Conservation (phyloP, 2,329 filamentous ascomycete species). For the Colletotrichum euphorbiae region DNA sequence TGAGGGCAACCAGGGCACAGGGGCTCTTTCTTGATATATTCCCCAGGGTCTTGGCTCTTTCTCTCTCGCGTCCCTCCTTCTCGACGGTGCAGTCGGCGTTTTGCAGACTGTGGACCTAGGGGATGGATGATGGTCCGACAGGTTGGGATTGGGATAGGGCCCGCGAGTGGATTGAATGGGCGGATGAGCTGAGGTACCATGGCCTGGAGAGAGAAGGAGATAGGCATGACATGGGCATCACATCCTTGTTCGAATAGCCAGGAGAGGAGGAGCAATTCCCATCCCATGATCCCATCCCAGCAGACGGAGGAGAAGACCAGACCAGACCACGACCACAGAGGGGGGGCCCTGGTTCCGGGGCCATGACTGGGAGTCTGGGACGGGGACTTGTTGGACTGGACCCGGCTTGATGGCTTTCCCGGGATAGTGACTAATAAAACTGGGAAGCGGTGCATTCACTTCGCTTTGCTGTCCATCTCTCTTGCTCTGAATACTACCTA, state of each 20-base stretch:
- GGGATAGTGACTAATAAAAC: neutral
- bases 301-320: neutral
- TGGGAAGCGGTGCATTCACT: neutral
- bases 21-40: constrained; percentile 39
- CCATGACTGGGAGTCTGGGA: neutral
- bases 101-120: constrained; percentile 29
- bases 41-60: constrained; percentile 31
- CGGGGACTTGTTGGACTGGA: constrained; percentile 2
- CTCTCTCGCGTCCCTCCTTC: neutral
- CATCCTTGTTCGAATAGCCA: constrained; percentile 21
- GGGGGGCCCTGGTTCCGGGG: neutral
- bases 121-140: constrained; percentile 9
- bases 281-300: constrained; percentile 24
- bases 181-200: constrained; percentile 8
- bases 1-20: neutral
- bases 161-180: constrained; percentile 27
- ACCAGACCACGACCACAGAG: constrained; percentile 9
- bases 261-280: constrained; percentile 26
- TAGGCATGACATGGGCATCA: constrained; percentile 26
- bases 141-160: constrained; percentile 33
- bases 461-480: neutral
- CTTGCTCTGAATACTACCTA: neutral
- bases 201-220: constrained; percentile 29
- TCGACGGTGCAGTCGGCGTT: constrained; percentile 25
- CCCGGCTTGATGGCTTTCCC: constrained; percentile 15